These are phyloP conservation scores for Pseudogymnoascus sp. DNA, from an alignment of 2,329 filamentous ascomycete species.

Conservation along the genomic window DNA sequence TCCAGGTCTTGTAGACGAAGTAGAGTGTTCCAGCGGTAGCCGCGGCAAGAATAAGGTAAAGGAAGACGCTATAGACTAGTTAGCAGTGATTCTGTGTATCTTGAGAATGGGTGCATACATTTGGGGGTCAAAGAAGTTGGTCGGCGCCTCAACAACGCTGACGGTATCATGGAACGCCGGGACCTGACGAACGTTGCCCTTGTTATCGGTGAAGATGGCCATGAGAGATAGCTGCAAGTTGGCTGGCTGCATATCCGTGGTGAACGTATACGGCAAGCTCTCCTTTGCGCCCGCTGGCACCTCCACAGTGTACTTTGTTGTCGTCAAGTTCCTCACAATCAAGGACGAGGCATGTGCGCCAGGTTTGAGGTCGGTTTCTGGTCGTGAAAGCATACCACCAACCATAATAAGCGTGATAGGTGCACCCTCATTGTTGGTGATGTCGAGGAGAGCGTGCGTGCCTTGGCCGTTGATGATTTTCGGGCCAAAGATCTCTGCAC, in stretches of 20 bases:
- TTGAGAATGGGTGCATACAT: constrained; percentile 57
- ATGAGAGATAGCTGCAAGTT: constrained; percentile 73
- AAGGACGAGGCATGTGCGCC: constrained; percentile 40
- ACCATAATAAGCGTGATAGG: constrained; percentile 71
- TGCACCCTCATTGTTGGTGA: constrained; percentile 74
- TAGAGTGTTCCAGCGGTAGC: constrained; percentile 75
- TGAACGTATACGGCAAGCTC: constrained; percentile 74
- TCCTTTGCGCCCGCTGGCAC: constrained; percentile 71
- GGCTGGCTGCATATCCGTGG: constrained; percentile 86
- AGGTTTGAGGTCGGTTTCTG: constrained; percentile 37
- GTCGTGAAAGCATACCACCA: constrained; percentile 59
- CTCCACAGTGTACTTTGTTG: constrained; percentile 63
- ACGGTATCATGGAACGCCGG: constrained; percentile 76
- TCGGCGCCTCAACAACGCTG: constrained; percentile 80
- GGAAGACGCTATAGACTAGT: constrained; percentile 67
- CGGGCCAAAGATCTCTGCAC: constrained; percentile 74
- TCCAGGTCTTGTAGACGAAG: constrained; percentile 98
- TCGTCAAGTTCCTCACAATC: constrained; percentile 79
- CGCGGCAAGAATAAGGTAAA: constrained; percentile 82
- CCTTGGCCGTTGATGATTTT: constrained; percentile 91
- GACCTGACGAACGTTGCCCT: constrained; percentile 67
- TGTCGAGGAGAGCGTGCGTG: constrained; percentile 72
- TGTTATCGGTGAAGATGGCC: constrained; percentile 62
- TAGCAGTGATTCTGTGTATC: constrained; percentile 19
- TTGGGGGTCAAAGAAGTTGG: constrained; percentile 88